Evolutionary conservation across 169 alveolate species (phyloP).

Genomic region (Plasmodium cynomolgi): DNA sequence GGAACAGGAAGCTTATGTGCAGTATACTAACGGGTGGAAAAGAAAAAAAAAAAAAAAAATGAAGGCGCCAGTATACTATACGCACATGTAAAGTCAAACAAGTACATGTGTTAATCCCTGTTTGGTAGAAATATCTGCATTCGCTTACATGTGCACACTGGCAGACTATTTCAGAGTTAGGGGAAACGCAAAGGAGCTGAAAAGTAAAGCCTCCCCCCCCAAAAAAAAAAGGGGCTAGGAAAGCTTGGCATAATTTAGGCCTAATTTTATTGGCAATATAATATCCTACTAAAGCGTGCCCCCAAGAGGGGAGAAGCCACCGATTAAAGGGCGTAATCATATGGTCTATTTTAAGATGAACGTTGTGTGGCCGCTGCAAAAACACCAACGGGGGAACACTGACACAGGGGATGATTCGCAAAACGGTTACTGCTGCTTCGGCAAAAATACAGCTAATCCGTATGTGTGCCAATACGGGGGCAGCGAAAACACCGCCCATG

Average conservation of each 20-base stretch:
- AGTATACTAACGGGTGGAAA: neutral
- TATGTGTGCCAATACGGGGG: neutral
- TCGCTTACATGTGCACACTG: neutral
- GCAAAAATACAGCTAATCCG: neutral
- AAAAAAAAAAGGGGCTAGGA: neutral
- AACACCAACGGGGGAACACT: neutral
- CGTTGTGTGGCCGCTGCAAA: neutral
- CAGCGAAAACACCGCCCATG: neutral
- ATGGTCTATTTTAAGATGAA: neutral
- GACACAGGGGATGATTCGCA: neutral
- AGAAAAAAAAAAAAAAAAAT: neutral
- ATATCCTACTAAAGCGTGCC: neutral
- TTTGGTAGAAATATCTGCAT: neutral
- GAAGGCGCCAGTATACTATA: neutral
- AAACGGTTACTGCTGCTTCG: neutral
- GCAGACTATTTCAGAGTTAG: neutral
- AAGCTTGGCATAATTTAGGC: neutral
- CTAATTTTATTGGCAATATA: neutral
- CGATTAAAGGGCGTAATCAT: neutral
- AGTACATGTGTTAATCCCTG: neutral
- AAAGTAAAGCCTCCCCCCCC: neutral
- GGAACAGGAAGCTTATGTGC: neutral
- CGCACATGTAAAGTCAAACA: neutral
- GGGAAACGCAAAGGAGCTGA: neutral
- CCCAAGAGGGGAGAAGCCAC: neutral